Evolutionary conservation across 805 yeast species (phyloP).

Genomic region (Tetrapisispora fleetii): DNA sequence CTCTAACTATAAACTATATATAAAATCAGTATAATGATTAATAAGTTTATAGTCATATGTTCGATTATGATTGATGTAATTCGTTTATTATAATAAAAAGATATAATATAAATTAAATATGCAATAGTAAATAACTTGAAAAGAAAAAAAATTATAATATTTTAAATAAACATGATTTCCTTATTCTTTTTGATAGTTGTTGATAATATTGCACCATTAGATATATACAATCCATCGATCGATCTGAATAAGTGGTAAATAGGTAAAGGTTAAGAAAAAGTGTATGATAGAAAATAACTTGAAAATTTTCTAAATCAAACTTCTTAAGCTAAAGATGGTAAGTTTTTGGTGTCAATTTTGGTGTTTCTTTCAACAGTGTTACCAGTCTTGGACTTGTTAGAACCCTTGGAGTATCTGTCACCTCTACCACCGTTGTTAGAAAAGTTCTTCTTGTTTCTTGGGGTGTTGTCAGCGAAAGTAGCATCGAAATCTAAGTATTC

Average conservation of each 20-base stretch:
- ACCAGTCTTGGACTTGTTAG: conserved; percentile 33
- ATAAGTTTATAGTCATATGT: too few relatives aligned
- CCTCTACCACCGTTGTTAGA: conserved; percentile 20
- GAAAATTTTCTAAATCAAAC: neutral
- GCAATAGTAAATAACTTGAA: conserved; percentile 5
- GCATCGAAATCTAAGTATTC: conserved; percentile 65
- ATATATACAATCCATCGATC: conserved; percentile 7
- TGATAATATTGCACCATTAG: conserved; percentile 6
- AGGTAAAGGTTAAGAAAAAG: conserved; percentile 1
- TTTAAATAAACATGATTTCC: conserved; percentile 3
- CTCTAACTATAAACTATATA: neutral
- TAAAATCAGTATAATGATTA: neutral
- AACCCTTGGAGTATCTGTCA: conserved; percentile 33
- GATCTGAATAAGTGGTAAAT: conserved; percentile 6
- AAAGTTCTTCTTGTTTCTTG: conserved; percentile 9
- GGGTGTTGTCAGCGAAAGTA: conserved; percentile 50
- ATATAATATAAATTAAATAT: conserved; percentile 3
- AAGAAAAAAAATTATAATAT: conserved; percentile 4
- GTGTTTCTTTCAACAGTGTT: conserved; percentile 27
- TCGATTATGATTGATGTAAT: conserved; percentile 1
- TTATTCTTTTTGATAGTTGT: conserved; percentile 4
- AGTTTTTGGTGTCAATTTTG: conserved; percentile 50
- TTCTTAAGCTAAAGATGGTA: conserved; percentile 55
- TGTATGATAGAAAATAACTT: conserved; percentile 3
- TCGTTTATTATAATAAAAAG: conserved; percentile 4